Conservation (phyloP, 1,139 yeast species). For the Candida smagusa region DNA sequence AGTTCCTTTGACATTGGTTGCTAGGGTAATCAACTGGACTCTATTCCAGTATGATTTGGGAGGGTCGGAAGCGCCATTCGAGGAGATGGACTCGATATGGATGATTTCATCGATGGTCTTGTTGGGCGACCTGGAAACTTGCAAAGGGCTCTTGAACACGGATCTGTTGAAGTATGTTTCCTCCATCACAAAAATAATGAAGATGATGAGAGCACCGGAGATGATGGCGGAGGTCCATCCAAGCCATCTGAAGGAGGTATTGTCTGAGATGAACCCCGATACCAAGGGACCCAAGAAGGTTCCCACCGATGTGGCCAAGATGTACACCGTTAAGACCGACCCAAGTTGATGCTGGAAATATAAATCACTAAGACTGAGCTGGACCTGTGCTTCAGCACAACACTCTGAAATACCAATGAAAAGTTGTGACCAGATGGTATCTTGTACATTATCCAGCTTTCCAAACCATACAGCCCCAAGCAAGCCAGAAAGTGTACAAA, state of each 20-base stretch:
- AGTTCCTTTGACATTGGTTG: constrained; percentile 18
- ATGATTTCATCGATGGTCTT: constrained; percentile 2
- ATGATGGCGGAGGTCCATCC: constrained; percentile 31
- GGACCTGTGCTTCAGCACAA: constrained; percentile 38
- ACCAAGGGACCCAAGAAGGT: constrained; percentile 34
- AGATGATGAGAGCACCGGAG: constrained; percentile 18
- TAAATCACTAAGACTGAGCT: constrained; percentile 29
- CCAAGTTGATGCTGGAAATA: constrained; percentile 39
- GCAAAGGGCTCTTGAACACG: constrained; percentile 6
- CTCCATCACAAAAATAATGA: constrained; percentile 20
- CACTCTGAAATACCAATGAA: constrained; percentile 34
- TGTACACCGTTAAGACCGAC: constrained; percentile 35
- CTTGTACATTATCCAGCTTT: constrained; percentile 21
- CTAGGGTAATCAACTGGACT: constrained; percentile 22
- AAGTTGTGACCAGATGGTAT: constrained; percentile 35
- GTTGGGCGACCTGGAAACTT: neutral
- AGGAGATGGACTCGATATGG: neutral
- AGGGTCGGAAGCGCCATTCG: constrained; percentile 23
- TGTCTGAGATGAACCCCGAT: constrained; percentile 27
- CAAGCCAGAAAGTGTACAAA: constrained; percentile 27
- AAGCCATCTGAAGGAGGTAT: constrained; percentile 31
- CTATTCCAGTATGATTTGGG: constrained; percentile 21
- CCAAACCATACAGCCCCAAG: constrained; percentile 37
- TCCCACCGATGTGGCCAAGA: constrained; percentile 35
- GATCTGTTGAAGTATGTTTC: constrained; percentile 25